Evolutionary conservation across 1,284 basidiomycete genomes (phyloP), one percentile per base, ranked within the genome.

Genomic region (Irpex rosettiformis): DNA sequence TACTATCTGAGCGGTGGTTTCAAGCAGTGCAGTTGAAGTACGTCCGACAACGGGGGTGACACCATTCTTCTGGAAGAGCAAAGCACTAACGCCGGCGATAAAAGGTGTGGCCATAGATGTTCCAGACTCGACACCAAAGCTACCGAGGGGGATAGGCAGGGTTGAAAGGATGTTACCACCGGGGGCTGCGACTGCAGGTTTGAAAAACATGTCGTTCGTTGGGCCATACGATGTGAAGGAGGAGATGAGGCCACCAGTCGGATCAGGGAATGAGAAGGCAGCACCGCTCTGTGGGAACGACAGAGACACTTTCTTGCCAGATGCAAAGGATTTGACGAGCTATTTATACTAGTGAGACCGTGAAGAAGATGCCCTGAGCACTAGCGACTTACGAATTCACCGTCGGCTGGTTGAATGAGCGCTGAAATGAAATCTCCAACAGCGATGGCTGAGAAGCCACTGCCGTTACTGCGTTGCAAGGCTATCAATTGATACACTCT

Each of bases 51-150:
- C 68, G 7, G 70, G 64, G 8, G 71, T 70, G 58, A 77, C 79
- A 24, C 84, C 82, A 67, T 80, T 82, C 29, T 77, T 79, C 24
- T 78, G 70, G 47, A 90, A 76, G 56, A 88, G 76, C 1, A 92
- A 76, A 2, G 88, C 89, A 13, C 83, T 77, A 33, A 80, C 77
- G 10, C 88, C 89, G 2, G 88, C 83, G 55, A 84, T 73, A 71
- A 83, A 86, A 0, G 80, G 81, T n/a, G 76, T 75, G 2, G 77
- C 75, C 74, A 78, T 77, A 8, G 70, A 71, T 29, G 73, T 74
- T 24, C 79, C 83, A 22, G 77, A 84, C 37, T 72, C 63, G 49
- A 80, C 70, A 3, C 72, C 73, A 59, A 75, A 79, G 10, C 72
- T 73, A 40, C 82, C 81, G 3, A 77, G 66, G 33, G 72, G 73